Percentiles rank a stretch among this genome's conserved stretches.
Evolutionary conservation across 371 early-diverging fungal genomes (phyloP).

Genomic region (Actinomortierella wolfii): DNA sequence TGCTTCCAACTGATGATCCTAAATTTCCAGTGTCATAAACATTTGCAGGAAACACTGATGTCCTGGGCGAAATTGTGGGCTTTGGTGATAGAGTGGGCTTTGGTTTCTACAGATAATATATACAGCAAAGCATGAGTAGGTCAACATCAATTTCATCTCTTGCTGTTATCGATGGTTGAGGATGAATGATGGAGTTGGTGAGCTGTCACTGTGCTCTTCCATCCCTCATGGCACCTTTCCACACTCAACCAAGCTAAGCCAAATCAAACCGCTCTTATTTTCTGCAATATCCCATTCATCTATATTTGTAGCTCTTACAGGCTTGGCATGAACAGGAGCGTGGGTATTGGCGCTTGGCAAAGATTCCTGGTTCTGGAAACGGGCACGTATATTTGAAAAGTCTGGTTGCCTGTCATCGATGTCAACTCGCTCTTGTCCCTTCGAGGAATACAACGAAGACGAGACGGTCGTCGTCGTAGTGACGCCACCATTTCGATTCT

Average conservation of each 20-base stretch:
- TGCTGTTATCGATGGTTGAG: constrained; percentile 1
- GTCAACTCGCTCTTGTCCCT: constrained; percentile 1
- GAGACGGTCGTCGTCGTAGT: not conserved
- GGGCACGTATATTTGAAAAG: constrained; percentile 36
- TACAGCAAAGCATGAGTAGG: constrained; percentile 6
- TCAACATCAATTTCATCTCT: no score
- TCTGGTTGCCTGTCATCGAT: constrained; percentile 35
- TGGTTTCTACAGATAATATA: constrained; percentile 11
- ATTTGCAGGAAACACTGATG: not conserved
- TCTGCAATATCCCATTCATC: not conserved
- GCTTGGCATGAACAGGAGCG: constrained; percentile 2
- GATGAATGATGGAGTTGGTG: constrained; percentile 13
- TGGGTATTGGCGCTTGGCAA: constrained; percentile 2
- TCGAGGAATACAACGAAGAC: not conserved
- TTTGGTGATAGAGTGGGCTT: constrained; percentile 3
- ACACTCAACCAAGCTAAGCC: constrained; percentile 4
- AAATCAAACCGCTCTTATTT: not conserved
- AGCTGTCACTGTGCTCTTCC: constrained; percentile 1
- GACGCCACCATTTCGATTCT: not conserved
- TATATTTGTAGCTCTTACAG: constrained; percentile 7
- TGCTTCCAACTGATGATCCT: not conserved
- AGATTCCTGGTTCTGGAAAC: constrained; percentile 32
- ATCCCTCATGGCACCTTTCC: constrained; percentile 12
- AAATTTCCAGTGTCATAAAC: no score
- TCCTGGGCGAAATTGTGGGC: no score